Evolutionary conservation across 768 basidiomycete species (phyloP).

Genomic region (Megacollybia marginata): DNA sequence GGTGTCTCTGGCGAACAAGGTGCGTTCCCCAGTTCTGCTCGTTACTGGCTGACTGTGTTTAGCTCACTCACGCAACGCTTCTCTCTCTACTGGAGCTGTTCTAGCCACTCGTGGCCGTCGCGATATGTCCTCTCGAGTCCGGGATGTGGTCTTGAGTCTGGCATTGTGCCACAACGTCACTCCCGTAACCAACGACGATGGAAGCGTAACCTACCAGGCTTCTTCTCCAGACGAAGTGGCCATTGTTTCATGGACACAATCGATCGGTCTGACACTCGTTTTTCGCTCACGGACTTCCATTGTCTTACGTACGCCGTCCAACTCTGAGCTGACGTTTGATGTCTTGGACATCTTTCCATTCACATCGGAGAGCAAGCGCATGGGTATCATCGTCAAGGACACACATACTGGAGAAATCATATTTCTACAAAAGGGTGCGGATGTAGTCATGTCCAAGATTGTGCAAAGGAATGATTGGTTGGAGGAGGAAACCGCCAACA

Average conservation of each 20-base stretch:
- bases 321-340: constrained; percentile 61
- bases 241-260: constrained; percentile 95
- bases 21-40: constrained; percentile 15
- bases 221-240: constrained; percentile 99
- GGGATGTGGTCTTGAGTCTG: constrained; percentile 87
- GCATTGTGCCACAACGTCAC: constrained; percentile 98
- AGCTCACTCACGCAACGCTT: constrained; percentile 43
- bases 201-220: constrained; percentile 93
- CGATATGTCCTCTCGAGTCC: constrained; percentile 91
- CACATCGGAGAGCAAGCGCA: constrained; percentile 97
- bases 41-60: not conserved
- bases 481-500: constrained; percentile 97
- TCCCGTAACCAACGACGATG: constrained; percentile 91
- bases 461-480: constrained; percentile 98
- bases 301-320: constrained; percentile 67
- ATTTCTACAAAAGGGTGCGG: constrained; percentile 96
- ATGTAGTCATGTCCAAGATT: constrained; percentile 95
- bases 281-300: constrained; percentile 90
- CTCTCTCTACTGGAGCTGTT: constrained; percentile 68
- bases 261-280: constrained; percentile 83
- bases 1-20: constrained; percentile 56
- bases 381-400: constrained; percentile 95
- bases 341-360: constrained; percentile 96
- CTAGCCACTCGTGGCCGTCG: constrained; percentile 82
- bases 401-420: constrained; percentile 65